These are phyloP conservation scores for Candida smagusa DNA, from an alignment of 1,139 yeast genomes.

Conservation along the genomic window DNA sequence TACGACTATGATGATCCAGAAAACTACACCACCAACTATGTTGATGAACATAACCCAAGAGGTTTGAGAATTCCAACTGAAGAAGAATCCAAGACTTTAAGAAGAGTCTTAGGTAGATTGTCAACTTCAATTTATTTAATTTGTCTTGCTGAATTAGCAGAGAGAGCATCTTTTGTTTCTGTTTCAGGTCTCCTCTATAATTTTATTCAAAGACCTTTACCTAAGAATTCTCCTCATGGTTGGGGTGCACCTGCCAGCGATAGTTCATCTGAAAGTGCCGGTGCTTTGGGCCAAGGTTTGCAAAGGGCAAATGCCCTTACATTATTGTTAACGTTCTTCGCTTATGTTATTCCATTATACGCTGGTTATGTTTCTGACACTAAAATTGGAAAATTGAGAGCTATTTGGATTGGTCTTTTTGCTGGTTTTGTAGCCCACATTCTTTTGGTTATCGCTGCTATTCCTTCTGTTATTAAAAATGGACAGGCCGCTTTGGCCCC, in stretches of 20 bases:
- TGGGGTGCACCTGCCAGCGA: conserved; percentile 14
- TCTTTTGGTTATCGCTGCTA: conserved; percentile 20
- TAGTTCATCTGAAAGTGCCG: conserved; percentile 14
- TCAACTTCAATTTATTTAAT: conserved; percentile 16
- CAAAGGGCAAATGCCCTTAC: conserved; percentile 18
- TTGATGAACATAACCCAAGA: conserved; percentile 18
- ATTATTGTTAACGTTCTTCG: conserved; percentile 19
- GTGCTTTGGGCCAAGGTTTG: conserved; percentile 20
- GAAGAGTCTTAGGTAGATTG: conserved; percentile 17
- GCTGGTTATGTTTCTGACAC: conserved; percentile 23
- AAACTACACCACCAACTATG: conserved; percentile 17
- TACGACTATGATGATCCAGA: conserved; percentile 15
- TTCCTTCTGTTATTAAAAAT: conserved; percentile 16
- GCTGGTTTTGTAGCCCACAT: conserved; percentile 23
- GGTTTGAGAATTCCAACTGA: conserved; percentile 19
- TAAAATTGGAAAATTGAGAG: conserved; percentile 17
- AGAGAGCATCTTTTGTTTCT: conserved; percentile 21
- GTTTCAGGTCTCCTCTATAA: conserved; percentile 18
- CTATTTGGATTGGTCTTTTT: conserved; percentile 22
- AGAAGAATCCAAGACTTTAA: conserved; percentile 13
- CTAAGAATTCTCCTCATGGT: conserved; percentile 13
- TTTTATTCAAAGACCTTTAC: conserved; percentile 21
- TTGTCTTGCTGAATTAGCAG: conserved; percentile 22
- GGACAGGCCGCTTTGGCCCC: conserved; percentile 18
- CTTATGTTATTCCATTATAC: conserved; percentile 20